Evolutionary conservation across 305 asterid genomes (phyloP).

Genomic region (Fraxinus greggii): DNA sequence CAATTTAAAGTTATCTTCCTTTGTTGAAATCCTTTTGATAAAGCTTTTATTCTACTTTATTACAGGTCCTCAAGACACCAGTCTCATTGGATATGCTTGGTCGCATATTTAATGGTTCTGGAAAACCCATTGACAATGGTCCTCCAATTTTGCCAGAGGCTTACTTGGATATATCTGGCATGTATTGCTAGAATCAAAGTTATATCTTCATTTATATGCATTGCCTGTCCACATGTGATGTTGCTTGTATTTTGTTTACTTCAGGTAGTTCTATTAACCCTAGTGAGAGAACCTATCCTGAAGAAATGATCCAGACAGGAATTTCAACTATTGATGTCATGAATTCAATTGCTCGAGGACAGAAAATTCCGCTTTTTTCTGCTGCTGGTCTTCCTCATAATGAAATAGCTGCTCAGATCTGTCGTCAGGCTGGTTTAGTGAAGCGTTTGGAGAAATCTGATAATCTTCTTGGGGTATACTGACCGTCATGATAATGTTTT

Average conservation of each 20-base stretch:
- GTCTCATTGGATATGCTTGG: conserved; percentile 99
- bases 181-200: conserved; percentile 33
- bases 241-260: conserved; percentile 28
- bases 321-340: conserved; percentile 97
- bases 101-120: conserved; percentile 96
- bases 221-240: conserved; percentile 21
- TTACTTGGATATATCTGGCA: conserved; percentile 96
- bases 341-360: conserved; percentile 99
- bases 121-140: conserved; percentile 97
- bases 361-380: conserved; percentile 94
- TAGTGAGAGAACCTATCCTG: conserved; percentile 98
- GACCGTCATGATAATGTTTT: conserved; percentile 9
- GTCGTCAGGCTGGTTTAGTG: conserved; percentile 99
- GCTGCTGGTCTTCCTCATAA: conserved; percentile 99
- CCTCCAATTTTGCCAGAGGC: conserved; percentile 99
- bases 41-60: neutral
- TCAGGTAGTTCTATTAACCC: conserved; percentile 98
- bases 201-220: conserved; percentile 3
- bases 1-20: neutral
- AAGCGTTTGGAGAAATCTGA: conserved; percentile 85
- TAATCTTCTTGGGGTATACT: conserved; percentile 75
- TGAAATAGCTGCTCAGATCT: conserved; percentile 98
- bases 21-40: neutral
- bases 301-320: conserved; percentile 98
- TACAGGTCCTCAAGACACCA: conserved; percentile 88